Evolutionary conservation across 1,284 basidiomycete species (phyloP), one percentile per base, ranked within the genome.

Genomic region (Ustilago shanxiensis): DNA sequence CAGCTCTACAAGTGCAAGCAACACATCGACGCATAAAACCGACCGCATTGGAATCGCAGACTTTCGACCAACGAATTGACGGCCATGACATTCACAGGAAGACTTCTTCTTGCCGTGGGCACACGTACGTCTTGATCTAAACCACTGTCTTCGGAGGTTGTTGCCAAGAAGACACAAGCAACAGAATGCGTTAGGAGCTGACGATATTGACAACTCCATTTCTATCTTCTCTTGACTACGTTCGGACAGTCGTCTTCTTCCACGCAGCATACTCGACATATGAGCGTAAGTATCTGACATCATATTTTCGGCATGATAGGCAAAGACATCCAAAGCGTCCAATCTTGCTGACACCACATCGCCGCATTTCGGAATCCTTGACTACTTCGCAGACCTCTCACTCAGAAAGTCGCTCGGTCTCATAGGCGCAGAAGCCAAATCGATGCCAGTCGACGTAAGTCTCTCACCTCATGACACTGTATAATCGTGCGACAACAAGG

Each of bases 181-280:
- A n/a, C n/a, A n/a, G n/a, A n/a, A n/a, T n/a, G 13, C 13, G 26
- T 22, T 13, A 49, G 47, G 13, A 7, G 22, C 7, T 28, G 47
- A 49, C 24, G n/a, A n/a, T n/a, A n/a, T n/a, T n/a, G n/a, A n/a
- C n/a, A n/a, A n/a, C n/a, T n/a, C n/a, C n/a, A n/a, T n/a, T n/a
- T n/a, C n/a, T n/a, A n/a, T n/a, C n/a, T n/a, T n/a, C n/a, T n/a
- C n/a, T n/a, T n/a, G n/a, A n/a, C n/a, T 24, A 3, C 18, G 18
- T 29, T 1, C 31, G 29, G n/a, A n/a, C 67, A 78, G 74, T 80
- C 37, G 62, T 79, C 4, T 79, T 82, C 60, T 62, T 82, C 11
- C 80, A 82, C 45, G 66, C 76, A 2, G 80, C 80, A 53, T 82
- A 82, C 60, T 82, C 80, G 26, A 82, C 80, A 45, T 82, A 82